Evolutionary conservation across 345 rosid species (phyloP).

Genomic region (Gossypium rotundifolium): DNA sequence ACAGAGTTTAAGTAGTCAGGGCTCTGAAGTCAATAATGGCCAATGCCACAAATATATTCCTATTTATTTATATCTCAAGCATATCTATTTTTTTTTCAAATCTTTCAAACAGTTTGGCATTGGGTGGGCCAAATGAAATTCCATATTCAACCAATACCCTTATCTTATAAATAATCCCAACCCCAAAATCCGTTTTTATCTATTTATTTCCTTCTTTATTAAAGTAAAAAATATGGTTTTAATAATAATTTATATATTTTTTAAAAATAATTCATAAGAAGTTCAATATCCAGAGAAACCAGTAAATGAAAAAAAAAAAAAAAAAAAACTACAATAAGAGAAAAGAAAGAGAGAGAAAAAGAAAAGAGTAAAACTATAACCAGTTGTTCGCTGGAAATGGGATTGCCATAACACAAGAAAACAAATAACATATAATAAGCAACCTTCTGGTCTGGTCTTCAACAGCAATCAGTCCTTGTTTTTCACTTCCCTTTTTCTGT

Average conservation of each 20-base stretch:
- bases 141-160: slow-evolving; percentile 26
- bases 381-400: slow-evolving; percentile 1
- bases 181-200: background rate
- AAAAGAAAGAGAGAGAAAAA: background rate
- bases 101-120: background rate
- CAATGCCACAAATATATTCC: background rate
- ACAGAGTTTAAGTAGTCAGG: slow-evolving; percentile 5
- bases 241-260: too few species aligned
- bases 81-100: background rate
- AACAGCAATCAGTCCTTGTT: slow-evolving; percentile 24
- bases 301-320: too few species aligned
- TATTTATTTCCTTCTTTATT: background rate
- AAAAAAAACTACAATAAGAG: background rate
- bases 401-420: slow-evolving; percentile 20
- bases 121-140: slow-evolving; percentile 29
- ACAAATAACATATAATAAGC: slow-evolving; percentile 16
- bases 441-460: background rate
- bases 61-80: background rate
- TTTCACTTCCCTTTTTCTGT: slow-evolving; percentile 28
- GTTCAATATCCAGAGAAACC: too few species aligned
- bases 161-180: slow-evolving; percentile 28
- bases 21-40: slow-evolving; percentile 47
- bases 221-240: background rate
- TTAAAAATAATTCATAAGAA: too few species aligned
- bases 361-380: background rate